Percentiles rank a stretch among this genome's conserved stretches.
Conservation (phyloP, 208 protist genomes). For the Crithidia thermophila region DNA sequence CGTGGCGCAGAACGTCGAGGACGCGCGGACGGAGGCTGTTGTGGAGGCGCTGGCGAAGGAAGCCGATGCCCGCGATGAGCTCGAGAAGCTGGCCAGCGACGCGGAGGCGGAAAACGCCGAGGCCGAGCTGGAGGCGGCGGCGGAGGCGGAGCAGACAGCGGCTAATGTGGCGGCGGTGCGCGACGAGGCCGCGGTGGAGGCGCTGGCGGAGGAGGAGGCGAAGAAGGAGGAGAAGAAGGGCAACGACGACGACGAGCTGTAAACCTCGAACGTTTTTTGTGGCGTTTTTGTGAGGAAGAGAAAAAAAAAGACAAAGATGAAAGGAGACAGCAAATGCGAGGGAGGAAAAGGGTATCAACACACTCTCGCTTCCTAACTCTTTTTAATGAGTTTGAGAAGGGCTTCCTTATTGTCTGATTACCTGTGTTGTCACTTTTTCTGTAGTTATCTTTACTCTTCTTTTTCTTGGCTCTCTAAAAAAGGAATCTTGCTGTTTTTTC, state of each 20-base stretch:
- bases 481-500: too few relatives aligned
- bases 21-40: constrained; percentile 1
- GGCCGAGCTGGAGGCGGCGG: not conserved
- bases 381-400: too few relatives aligned
- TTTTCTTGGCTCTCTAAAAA: too few relatives aligned
- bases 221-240: not conserved
- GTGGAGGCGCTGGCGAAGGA: constrained; percentile 13
- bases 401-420: too few relatives aligned
- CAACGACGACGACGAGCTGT: constrained; percentile 8
- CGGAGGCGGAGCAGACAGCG: not conserved
- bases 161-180: not conserved
- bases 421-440: not conserved
- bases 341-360: too few relatives aligned
- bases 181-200: not conserved
- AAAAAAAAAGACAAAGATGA: too few relatives aligned
- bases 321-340: too few relatives aligned
- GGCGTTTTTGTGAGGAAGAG: too few relatives aligned
- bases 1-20: not conserved
- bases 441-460: constrained; percentile 15
- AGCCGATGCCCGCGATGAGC: constrained; percentile 3
- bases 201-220: not conserved
- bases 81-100: constrained; percentile 1
- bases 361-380: too few relatives aligned
- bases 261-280: not conserved
- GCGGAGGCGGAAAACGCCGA: constrained; percentile 2